Percentiles rank a stretch among this genome's conserved stretches.
Evolutionary conservation across 345 rosid genomes (phyloP).

Genomic region (Eucalyptus marginata): DNA sequence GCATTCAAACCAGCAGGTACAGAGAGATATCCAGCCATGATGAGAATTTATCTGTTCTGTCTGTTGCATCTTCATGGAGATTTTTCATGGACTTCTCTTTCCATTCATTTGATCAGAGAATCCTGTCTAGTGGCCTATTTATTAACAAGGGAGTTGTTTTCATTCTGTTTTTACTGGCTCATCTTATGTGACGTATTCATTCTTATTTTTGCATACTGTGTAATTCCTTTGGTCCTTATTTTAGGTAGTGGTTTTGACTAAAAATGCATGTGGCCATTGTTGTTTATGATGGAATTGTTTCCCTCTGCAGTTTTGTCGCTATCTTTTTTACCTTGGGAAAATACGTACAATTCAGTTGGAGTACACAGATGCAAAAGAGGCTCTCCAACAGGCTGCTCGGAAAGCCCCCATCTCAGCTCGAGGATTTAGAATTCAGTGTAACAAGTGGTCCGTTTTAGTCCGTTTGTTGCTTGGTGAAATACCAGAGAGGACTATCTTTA

Average conservation of each 20-base stretch:
- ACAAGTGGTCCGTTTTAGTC: constrained; percentile 81
- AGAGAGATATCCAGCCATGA: neutral
- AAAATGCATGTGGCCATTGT: neutral
- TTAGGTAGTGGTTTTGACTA: neutral
- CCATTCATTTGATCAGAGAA: neutral
- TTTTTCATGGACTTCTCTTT: neutral
- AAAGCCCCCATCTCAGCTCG: constrained; percentile 74
- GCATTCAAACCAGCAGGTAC: constrained; percentile 86
- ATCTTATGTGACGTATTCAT: neutral
- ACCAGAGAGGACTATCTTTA: constrained; percentile 72
- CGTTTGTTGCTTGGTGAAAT: constrained; percentile 75
- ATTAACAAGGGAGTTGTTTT: neutral
- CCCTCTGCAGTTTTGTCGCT: constrained; percentile 66
- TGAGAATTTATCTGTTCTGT: neutral
- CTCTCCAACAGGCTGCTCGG: constrained; percentile 86
- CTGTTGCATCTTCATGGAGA: neutral
- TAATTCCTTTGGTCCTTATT: neutral
- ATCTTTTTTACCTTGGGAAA: constrained; percentile 79
- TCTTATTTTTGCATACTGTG: neutral
- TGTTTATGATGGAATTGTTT: neutral
- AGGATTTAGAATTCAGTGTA: constrained; percentile 69
- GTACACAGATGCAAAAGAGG: constrained; percentile 85
- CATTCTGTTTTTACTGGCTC: neutral
- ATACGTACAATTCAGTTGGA: constrained; percentile 82
- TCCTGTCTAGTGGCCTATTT: neutral